Evolutionary conservation across 2,329 filamentous ascomycete species (phyloP), one percentile per base, ranked within the genome.

Genomic region (Thielaviopsis musarum): DNA sequence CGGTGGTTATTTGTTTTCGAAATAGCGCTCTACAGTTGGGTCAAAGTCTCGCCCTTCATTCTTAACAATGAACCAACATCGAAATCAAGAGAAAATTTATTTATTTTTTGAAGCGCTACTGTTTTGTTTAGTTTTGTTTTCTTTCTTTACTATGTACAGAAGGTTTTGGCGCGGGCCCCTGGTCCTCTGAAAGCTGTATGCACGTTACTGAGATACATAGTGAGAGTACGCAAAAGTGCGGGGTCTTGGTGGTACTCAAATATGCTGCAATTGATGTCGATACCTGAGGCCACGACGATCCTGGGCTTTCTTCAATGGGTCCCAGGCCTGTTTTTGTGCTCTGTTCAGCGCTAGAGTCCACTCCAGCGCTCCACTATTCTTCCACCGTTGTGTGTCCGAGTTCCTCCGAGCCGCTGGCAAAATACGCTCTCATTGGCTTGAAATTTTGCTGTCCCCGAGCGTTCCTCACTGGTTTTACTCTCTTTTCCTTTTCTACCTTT

Each of bases 361-460:
- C 57, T 54, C 57, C 52, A 54, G 51, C 45, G 60, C 58, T 62
- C 60, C 60, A 62, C 60, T 62, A 30, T 62, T 62, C 60, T 62
- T 56, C 60, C 57, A 62, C 57, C 26, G 57, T 59, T 62, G 58
- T 52, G 60, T 59, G 60, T 59, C 60, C 60, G 60, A 62, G 57
- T 62, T 62, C 60, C 60, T 62, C 60, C 60, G 60, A 62, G 60
- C 60, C 57, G 52, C 30, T 57, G 55, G 57, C 57, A 62, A 58
- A 54, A 54, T 59, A 54, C 26, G 60, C 19, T 62, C 57, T 62
- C 54, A 62, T 62, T 62, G 60, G 60, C 57, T 59, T 62, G 60
- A 62, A 59, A 62, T 62, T 62, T 62, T 62, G 60, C 60, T 58
- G 60, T 57, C 60, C 60, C 60, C 60, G 60, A 62, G 60, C 60